Evolutionary conservation across 495 filamentous ascomycete species (phyloP).

Genomic region (Neurospora hispaniola): DNA sequence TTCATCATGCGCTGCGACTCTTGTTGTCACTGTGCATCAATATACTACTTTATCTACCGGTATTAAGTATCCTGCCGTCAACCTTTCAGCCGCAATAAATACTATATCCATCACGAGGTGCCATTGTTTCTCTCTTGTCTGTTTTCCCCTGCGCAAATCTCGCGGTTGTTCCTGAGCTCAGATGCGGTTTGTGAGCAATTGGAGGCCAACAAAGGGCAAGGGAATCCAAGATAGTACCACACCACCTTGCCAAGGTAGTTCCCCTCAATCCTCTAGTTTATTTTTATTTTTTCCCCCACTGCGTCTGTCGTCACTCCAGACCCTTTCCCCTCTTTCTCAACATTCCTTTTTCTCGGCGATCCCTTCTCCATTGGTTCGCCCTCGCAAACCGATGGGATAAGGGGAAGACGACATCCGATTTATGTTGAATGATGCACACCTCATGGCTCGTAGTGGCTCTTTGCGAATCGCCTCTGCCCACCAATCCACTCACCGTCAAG

Average conservation of each 20-base stretch:
- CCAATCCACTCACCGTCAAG: neutral
- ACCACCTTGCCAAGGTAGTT: neutral
- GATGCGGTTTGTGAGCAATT: neutral
- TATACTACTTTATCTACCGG: neutral
- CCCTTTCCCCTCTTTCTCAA: neutral
- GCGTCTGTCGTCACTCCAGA: neutral
- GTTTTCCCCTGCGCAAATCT: neutral
- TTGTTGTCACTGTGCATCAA: neutral
- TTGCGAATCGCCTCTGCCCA: neutral
- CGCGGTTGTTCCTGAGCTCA: neutral
- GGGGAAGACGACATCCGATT: neutral
- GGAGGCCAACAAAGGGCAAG: neutral
- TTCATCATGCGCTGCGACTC: neutral
- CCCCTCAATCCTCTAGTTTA: neutral
- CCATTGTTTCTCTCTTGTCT: neutral
- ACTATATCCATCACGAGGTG: neutral
- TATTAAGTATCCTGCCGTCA: neutral
- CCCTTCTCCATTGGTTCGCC: neutral
- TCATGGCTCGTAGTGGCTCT: neutral
- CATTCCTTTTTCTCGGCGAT: neutral
- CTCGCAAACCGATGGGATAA: neutral
- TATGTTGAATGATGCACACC: neutral
- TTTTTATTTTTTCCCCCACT: neutral
- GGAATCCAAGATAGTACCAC: neutral
- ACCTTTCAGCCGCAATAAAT: neutral